Evolutionary conservation across 2,329 filamentous ascomycete species (phyloP).

Genomic region (Colletotrichum ledebouriae): DNA sequence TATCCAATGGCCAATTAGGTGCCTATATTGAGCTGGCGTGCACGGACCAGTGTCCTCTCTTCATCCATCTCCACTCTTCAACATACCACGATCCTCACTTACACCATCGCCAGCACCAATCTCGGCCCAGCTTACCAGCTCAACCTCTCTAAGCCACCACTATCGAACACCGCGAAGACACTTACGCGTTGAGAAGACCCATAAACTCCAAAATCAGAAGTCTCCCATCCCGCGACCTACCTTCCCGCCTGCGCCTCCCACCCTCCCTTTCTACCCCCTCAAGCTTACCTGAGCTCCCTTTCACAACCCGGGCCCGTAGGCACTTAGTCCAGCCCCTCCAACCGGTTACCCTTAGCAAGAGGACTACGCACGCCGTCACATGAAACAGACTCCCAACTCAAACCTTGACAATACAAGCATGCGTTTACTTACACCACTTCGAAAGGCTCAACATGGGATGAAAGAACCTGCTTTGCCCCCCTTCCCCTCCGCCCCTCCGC

Average conservation of each 20-base stretch:
- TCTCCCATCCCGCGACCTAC: background rate
- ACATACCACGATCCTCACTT: conserved; percentile 1
- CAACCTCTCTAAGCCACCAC: too few species aligned
- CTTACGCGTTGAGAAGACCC: background rate
- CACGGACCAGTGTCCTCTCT: background rate
- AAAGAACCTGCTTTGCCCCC: background rate
- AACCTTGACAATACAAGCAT: conserved; percentile 7
- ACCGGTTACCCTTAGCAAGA: background rate
- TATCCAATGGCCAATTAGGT: background rate
- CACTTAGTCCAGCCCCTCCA: too few species aligned
- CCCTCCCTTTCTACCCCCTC: background rate
- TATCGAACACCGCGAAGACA: too few species aligned
- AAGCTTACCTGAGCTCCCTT: background rate
- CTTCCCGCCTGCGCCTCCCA: background rate
- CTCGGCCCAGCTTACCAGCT: background rate
- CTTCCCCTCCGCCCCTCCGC: too few species aligned
- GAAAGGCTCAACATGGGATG: conserved; percentile 24
- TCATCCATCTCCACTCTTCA: background rate
- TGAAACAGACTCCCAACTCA: conserved; percentile 15
- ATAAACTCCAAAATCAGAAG: background rate
- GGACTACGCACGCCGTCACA: conserved; percentile 21
- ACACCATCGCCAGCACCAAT: conserved; percentile 3
- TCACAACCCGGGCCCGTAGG: background rate
- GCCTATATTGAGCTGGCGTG: background rate
- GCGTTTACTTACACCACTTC: background rate